A percentile compares a stretch with the other conserved stretches of the same genome.
These are phyloP conservation scores for Akanthomyces muscarius DNA, from an alignment of 2,329 filamentous ascomycete genomes.

Conservation along the genomic window DNA sequence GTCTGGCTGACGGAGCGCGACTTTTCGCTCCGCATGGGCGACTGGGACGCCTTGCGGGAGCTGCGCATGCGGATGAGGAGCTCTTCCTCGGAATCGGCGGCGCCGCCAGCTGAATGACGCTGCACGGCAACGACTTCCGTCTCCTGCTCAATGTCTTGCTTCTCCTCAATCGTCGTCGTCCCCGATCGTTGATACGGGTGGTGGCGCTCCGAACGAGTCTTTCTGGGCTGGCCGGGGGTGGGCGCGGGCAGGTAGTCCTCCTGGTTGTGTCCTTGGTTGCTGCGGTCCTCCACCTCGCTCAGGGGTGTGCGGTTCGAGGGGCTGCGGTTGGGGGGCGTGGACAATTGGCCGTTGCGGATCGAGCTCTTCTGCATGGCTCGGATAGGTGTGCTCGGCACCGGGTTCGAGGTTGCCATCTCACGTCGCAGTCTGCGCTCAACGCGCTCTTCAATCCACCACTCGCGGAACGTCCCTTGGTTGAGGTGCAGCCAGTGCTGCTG, in stretches of 20 bases:
- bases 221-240: conserved; percentile 94
- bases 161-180: conserved; percentile 40
- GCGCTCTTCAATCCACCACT: conserved; percentile 95
- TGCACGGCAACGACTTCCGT: conserved; percentile 59
- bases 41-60: conserved; percentile 61
- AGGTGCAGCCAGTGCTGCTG: conserved; percentile 99
- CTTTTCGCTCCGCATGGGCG: conserved; percentile 58
- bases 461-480: conserved; percentile 94
- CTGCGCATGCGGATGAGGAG: conserved; percentile 70
- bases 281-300: conserved; percentile 88
- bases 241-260: conserved; percentile 93
- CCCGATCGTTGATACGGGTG: conserved; percentile 64
- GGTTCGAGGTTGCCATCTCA: conserved; percentile 50
- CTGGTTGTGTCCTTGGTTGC: conserved; percentile 61
- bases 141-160: conserved; percentile 52
- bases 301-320: conserved; percentile 75
- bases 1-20: conserved; percentile 71
- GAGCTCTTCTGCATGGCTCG: conserved; percentile 58
- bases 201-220: conserved; percentile 70
- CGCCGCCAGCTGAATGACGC: conserved; percentile 54
- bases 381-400: conserved; percentile 55
- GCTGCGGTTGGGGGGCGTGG: conserved; percentile 79
- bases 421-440: conserved; percentile 64
- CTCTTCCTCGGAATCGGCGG: conserved; percentile 78
- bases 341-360: conserved; percentile 62